Base-by-base conservation (phyloP, 129 eudicot species). In the Flaveria bidentis region DNA sequence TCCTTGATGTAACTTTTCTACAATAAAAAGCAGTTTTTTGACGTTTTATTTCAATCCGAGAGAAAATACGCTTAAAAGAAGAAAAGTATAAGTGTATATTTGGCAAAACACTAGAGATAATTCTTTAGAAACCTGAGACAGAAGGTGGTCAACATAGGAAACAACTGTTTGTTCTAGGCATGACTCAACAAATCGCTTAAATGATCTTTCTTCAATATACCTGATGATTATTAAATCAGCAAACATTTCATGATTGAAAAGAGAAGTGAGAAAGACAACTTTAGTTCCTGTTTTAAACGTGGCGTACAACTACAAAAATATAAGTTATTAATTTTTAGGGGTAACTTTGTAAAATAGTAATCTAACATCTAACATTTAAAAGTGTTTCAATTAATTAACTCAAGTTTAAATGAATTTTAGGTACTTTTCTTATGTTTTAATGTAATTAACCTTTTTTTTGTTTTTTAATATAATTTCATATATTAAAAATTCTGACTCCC, bases 161-260 rank as follows among this genome's bases (percentile, higher is more conserved):
- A 94, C 86, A 62, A 94, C 88, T 55, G 96, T 91, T 86, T 91
- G 90, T 82, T 94, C 99, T 71, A 94, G 75, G 84, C 99, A 94
- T 79, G 99, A 87, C 73, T 91, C 99, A 36, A 94, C 97, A 82
- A 94, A 94, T 80, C 97, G 69, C 82, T 89, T 82, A 79, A 91
- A 94, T 69, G 97, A 94, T 71, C 99, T 80, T 87, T 94, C 99
- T 85, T 94, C 99, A 47, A 94, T 89, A 86, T 89, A 94, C 97
- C 99, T 80, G 80, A 46, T 3, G 28, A 13, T 88, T 62, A 36
- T 78, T 39, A 55, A 22, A 67, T 18, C 75, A 71, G 30, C 41
- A 36, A 36, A 36, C 7, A 5, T 5, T 36, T 45, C 13, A 45
- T 9, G 5, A 22, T 20, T 33, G 41, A 50, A 50, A 36, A 49